Conservation (phyloP, 176 grass and related monocot species). For the Zea luxurians region DNA sequence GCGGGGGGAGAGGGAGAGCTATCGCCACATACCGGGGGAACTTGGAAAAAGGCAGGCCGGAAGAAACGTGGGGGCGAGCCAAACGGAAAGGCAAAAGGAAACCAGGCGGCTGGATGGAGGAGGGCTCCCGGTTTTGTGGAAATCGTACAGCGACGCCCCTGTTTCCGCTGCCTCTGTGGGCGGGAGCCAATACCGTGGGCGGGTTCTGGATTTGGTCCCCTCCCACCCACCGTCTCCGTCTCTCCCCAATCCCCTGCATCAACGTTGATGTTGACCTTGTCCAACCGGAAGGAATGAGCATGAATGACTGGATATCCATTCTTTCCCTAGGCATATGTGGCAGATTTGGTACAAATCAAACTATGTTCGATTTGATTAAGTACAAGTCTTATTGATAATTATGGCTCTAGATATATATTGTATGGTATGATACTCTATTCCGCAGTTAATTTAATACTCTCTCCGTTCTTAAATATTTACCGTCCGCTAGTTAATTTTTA, state of each 20-base stretch:
- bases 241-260: neutral
- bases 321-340: no score
- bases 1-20: no score
- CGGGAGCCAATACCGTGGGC: conserved; percentile 41
- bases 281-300: neutral
- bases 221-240: neutral
- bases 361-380: no score
- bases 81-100: neutral
- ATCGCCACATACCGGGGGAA: neutral
- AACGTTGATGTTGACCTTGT: neutral
- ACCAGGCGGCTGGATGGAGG: neutral
- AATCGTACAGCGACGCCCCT: conserved; percentile 43
- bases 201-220: conserved; percentile 26
- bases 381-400: no score
- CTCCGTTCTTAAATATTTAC: no score
- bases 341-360: no score
- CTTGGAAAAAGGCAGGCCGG: neutral
- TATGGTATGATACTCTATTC: no score
- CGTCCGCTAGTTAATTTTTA: no score
- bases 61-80: neutral
- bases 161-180: conserved; percentile 23
- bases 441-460: no score
- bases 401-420: no score
- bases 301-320: no score
- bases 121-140: conserved; percentile 62